Percentiles rank a stretch among this genome's conserved stretches.
Conservation (phyloP, 2,329 filamentous ascomycete genomes). For the Aspergillus proliferans region DNA sequence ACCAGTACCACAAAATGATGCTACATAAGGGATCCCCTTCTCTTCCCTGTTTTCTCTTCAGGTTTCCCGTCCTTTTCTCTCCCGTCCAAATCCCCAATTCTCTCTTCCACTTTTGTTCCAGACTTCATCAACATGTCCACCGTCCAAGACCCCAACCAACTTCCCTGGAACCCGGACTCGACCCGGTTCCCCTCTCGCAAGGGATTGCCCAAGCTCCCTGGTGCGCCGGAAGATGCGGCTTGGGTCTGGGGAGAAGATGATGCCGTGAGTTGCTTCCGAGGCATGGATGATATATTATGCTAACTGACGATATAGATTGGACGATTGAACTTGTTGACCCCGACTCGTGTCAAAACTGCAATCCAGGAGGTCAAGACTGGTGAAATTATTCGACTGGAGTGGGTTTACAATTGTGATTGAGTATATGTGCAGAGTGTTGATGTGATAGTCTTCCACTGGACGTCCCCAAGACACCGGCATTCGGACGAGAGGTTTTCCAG, state of each 20-base stretch:
- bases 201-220: conserved; percentile 47
- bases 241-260: conserved; percentile 58
- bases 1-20: not conserved
- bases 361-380: conserved; percentile 50
- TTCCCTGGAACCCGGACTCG: conserved; percentile 51
- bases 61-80: not conserved
- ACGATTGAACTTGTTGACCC: conserved; percentile 53
- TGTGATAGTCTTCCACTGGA: conserved; percentile 45
- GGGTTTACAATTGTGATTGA: conserved; percentile 8
- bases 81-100: not conserved
- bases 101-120: not conserved
- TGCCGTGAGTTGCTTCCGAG: conserved; percentile 29
- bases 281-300: not conserved
- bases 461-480: conserved; percentile 48
- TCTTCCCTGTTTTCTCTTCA: not conserved
- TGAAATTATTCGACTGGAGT: conserved; percentile 52
- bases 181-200: conserved; percentile 49
- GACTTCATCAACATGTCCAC: conserved; percentile 3
- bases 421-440: not conserved
- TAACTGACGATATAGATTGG: conserved; percentile 15
- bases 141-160: conserved; percentile 20
- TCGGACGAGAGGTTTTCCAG: conserved; percentile 47
- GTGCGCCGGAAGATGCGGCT: conserved; percentile 50
- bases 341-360: conserved; percentile 48
- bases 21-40: not conserved